phyloP scores from a whole-genome alignment of 2,329 filamentous ascomycete genomes.

The Venturia asperata region DNA sequence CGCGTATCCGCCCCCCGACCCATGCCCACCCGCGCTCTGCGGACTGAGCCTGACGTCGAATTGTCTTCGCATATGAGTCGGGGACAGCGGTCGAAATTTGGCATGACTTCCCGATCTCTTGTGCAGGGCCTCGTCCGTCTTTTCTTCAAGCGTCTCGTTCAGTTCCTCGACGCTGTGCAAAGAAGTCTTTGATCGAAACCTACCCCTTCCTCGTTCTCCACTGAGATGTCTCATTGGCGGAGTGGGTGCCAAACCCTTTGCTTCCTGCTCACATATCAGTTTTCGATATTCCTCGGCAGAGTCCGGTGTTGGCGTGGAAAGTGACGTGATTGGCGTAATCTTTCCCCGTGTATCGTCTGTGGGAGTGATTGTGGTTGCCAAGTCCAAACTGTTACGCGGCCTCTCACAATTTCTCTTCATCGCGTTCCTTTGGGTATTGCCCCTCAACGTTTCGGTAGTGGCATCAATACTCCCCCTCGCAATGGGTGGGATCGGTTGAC shows the following conservation, averaged over 20 bases:
- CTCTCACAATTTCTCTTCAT: not conserved
- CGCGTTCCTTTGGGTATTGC: not conserved
- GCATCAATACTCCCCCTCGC: not conserved
- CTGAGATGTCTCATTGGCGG: not conserved
- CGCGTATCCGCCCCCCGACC: too few species aligned
- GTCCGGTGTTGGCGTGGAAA: not conserved
- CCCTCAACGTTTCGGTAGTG: not conserved
- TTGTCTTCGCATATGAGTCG: not conserved
- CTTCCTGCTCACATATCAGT: not conserved
- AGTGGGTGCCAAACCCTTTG: not conserved
- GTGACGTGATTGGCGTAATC: not conserved
- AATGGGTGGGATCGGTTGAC: not conserved
- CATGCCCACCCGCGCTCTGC: too few species aligned
- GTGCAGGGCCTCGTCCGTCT: not conserved
- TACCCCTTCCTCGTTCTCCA: not conserved
- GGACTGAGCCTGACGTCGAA: not conserved
- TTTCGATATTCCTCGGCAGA: not conserved
- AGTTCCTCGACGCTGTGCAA: not conserved
- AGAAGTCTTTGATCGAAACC: not conserved
- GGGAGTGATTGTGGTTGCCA: not conserved
- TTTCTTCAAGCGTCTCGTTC: not conserved
- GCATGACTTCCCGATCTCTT: not conserved
- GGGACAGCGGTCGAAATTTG: not conserved
- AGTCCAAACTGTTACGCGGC: not conserved
- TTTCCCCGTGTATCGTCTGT: not conserved